Evolutionary conservation across 305 asterid species (phyloP).

Genomic region (Solanum hybrid): DNA sequence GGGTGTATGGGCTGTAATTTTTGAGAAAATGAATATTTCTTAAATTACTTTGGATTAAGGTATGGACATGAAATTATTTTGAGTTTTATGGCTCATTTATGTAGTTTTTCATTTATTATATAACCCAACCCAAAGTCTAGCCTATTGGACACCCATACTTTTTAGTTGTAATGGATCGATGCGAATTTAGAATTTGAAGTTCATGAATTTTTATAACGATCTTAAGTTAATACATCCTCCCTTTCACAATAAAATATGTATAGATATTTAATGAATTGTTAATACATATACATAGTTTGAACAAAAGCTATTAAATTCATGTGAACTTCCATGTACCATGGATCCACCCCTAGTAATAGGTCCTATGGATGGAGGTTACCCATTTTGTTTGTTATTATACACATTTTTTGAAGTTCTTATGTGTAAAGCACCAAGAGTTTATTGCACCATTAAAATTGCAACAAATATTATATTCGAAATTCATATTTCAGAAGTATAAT

Average conservation of each 20-base stretch:
- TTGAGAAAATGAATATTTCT: no score
- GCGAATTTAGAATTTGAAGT: no score
- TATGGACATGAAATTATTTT: no score
- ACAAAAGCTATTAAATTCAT: no score
- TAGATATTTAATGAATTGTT: no score
- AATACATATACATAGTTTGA: no score
- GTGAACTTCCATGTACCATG: not conserved
- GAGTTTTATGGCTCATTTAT: no score
- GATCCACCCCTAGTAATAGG: not conserved
- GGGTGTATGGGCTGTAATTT: no score
- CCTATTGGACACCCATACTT: not conserved
- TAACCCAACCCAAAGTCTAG: not conserved
- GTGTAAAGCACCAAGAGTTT: not conserved
- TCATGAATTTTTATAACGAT: no score
- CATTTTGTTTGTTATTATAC: not conserved
- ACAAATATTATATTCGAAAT: not conserved
- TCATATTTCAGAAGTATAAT: not conserved
- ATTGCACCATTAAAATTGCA: not conserved
- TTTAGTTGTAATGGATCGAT: not conserved
- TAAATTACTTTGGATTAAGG: no score
- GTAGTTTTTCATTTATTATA: not conserved
- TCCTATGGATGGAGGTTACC: not conserved
- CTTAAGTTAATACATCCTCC: not conserved
- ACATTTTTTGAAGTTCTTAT: not conserved
- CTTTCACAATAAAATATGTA: no score